Evolutionary conservation across 225 moss, liverwort and hornwort species (phyloP), one percentile per base, ranked within the genome.

Genomic region (Rhytidiadelphus loreus): DNA sequence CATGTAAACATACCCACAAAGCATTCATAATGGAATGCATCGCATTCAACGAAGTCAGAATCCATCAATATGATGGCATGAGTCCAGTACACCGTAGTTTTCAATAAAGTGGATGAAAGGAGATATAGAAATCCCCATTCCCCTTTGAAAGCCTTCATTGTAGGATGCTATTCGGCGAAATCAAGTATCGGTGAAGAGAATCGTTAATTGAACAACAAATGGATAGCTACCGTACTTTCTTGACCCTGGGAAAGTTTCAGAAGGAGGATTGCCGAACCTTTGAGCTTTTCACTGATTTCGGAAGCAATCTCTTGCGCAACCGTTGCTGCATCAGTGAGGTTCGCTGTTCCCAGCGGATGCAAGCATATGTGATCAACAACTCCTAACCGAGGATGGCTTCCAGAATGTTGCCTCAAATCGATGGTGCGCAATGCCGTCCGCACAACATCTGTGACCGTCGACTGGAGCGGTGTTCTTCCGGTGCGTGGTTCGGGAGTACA

Each of bases 341-440:
- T 94, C 57, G 95, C 93, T 60, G 90, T 85, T 46, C 95, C 97
- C 46, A 99, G 89, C 29, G 97, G 95, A 83, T 96, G 96, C 88
- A 97, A 86, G 91, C 95, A 96, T 63, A 99, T 94, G 88, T 99
- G 99, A 88, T 99, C 99, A 63, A 97, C 99, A 63, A 96, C 96
- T 89, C 99, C 99, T 48, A 96, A 87, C 44, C 97, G 93, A 46
- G 99, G 97, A 89, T 99, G 97, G 56, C 96, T 92, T 65, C 99
- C 99, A 16, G 88, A 92, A 89, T 97, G 99, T 23, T 97, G 92
- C 37, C 88, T 84, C 64, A 97, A 89, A 87, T 99, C 96, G 84
- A 97, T 93, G 85, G 82, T 92, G 61, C 86, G 92, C 46, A 97
- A 86, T 23, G 99, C 97, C 29, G 95, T 92, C 86, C 86, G 86